Conservation (phyloP, 371 early-diverging fungal species). For the Quaeritorhiza haematococci region DNA sequence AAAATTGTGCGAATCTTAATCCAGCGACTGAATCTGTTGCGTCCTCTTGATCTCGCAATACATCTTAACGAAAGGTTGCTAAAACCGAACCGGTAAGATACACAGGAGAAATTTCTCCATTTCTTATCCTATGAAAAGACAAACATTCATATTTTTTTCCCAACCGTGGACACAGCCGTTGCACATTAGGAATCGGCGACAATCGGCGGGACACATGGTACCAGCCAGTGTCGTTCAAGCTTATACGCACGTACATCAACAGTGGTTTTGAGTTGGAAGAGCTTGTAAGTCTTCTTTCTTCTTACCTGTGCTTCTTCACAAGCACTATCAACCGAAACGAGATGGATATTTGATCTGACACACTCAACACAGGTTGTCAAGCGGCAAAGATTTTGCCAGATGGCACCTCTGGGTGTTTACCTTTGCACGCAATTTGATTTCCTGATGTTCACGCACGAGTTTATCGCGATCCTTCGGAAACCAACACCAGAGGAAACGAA, state of each 20-base stretch:
- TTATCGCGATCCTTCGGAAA: slow-evolving; percentile 78
- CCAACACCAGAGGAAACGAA: slow-evolving; percentile 16
- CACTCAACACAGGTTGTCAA: slow-evolving; percentile 69
- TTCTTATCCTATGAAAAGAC: no score
- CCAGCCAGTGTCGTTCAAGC: slow-evolving; percentile 77
- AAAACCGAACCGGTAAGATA: slow-evolving; percentile 46
- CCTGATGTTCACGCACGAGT: slow-evolving; percentile 88
- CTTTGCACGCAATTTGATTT: slow-evolving; percentile 85
- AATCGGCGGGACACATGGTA: slow-evolving; percentile 84
- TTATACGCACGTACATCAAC: slow-evolving; percentile 74
- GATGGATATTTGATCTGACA: no score
- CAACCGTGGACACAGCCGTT: slow-evolving; percentile 39
- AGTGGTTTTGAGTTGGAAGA: slow-evolving; percentile 86
- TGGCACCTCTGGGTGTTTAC: slow-evolving; percentile 83
- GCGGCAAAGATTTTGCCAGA: slow-evolving; percentile 84
- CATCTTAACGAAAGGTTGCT: slow-evolving; percentile 49
- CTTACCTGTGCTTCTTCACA: background rate
- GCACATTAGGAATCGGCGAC: slow-evolving; percentile 88
- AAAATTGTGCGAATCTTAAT: no score
- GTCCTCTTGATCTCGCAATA: no score
- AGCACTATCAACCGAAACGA: background rate
- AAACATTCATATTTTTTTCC: no score
- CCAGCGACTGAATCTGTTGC: no score
- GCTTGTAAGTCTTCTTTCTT: slow-evolving; percentile 4
- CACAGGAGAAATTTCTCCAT: no score